A percentile compares a stretch with the other conserved stretches of the same genome.
These are phyloP conservation scores for Cocos nucifera DNA, from an alignment of 176 grass and related monocot genomes.

Conservation along the genomic window DNA sequence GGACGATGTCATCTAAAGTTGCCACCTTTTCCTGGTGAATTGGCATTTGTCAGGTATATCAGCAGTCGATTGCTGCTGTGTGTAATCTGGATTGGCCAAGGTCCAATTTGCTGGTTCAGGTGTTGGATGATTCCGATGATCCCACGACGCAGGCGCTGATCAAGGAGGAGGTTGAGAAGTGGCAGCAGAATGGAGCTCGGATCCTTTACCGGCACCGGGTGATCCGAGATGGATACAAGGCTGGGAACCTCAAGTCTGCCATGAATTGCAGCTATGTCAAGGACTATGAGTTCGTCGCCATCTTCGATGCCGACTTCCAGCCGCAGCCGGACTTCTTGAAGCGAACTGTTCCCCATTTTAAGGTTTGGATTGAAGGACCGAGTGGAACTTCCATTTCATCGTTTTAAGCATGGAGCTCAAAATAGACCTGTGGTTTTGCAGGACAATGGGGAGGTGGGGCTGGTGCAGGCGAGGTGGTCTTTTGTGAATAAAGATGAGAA, in stretches of 20 bases:
- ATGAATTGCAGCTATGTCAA: slow-evolving; percentile 92
- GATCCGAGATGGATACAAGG: slow-evolving; percentile 90
- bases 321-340: slow-evolving; percentile 84
- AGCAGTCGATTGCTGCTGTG: slow-evolving; percentile 93
- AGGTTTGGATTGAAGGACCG: slow-evolving; percentile 31
- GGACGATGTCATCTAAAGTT: not conserved
- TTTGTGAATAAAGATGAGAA: slow-evolving; percentile 98
- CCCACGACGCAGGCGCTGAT: slow-evolving; percentile 65
- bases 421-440: slow-evolving; percentile 17
- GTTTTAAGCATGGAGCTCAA: no score
- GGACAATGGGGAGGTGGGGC: slow-evolving; percentile 75
- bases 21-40: slow-evolving; percentile 7
- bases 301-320: slow-evolving; percentile 98
- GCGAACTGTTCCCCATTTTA: slow-evolving; percentile 84
- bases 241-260: slow-evolving; percentile 92
- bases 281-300: slow-evolving; percentile 94
- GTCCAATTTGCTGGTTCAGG: slow-evolving; percentile 89
- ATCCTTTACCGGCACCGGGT: slow-evolving; percentile 88
- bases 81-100: slow-evolving; percentile 96
- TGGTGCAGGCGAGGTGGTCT: slow-evolving; percentile 96
- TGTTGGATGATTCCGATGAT: slow-evolving; percentile 93
- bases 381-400: no score
- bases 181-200: slow-evolving; percentile 79
- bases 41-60: slow-evolving; percentile 67
- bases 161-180: slow-evolving; percentile 79